These are phyloP conservation scores for Mortierella sp. DNA, from an alignment of 371 early-diverging fungal genomes.

Conservation along the genomic window DNA sequence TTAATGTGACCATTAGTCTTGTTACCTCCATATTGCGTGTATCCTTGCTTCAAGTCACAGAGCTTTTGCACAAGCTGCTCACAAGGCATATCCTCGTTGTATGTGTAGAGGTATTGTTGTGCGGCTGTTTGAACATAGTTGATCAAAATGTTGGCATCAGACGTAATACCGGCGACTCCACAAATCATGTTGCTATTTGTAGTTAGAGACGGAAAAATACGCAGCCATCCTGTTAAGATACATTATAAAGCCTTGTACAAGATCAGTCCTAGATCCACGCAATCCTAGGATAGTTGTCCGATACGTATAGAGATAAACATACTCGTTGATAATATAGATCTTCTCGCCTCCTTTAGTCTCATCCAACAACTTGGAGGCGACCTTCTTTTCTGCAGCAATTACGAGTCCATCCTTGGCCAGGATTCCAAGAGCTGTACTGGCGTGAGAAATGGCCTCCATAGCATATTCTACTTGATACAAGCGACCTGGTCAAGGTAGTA, in stretches of 20 bases:
- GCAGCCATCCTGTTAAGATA: too few species aligned
- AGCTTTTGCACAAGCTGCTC: constrained; percentile 95
- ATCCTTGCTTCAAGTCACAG: constrained; percentile 98
- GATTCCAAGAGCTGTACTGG: constrained; percentile 97
- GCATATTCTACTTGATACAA: constrained; percentile 99
- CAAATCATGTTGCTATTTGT: constrained; percentile 84
- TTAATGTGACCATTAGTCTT: background rate
- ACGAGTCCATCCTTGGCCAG: constrained; percentile 96
- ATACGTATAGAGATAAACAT: constrained; percentile 32
- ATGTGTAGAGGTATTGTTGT: constrained; percentile 90
- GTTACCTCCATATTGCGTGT: constrained; percentile 97
- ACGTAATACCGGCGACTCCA: constrained; percentile 98
- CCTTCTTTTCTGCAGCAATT: constrained; percentile 98
- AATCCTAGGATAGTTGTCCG: too few species aligned
- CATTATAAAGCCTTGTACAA: too few species aligned
- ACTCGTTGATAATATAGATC: constrained; percentile 96
- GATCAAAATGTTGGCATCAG: constrained; percentile 98
- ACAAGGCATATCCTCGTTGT: constrained; percentile 91
- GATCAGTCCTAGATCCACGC: too few species aligned
- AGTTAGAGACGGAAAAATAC: too few species aligned
- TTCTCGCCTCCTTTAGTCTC: constrained; percentile 91
- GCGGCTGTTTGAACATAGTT: constrained; percentile 92
- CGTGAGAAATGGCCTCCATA: constrained; percentile 99
- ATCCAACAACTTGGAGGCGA: constrained; percentile 93
- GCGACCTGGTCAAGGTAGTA: constrained; percentile 79